Percentiles rank a stretch among this genome's conserved stretches.
Evolutionary conservation across 2,329 filamentous ascomycete genomes (phyloP).

Genomic region (Cladosporium colombiae): DNA sequence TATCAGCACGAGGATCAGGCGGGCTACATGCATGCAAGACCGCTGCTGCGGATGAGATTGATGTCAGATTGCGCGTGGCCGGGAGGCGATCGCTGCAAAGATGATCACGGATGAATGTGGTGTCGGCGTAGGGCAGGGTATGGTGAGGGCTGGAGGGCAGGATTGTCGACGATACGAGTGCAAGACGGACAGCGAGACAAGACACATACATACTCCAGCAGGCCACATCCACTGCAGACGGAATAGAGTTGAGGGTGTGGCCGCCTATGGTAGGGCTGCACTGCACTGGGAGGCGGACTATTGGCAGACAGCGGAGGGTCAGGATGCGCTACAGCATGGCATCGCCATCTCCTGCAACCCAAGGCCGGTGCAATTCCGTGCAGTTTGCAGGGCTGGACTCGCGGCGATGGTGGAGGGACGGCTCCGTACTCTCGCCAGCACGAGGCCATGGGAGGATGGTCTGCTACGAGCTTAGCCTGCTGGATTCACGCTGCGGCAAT

Average conservation of each 20-base stretch:
- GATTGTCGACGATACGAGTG: background rate
- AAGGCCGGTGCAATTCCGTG: constrained; percentile 10
- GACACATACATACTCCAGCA: background rate
- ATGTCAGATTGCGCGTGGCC: constrained; percentile 19
- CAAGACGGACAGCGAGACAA: background rate
- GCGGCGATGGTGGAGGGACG: background rate
- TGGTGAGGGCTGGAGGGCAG: background rate
- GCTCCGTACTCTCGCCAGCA: background rate
- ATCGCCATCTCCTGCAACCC: constrained; percentile 5
- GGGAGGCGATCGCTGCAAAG: constrained; percentile 17
- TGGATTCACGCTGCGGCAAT: constrained; percentile 1
- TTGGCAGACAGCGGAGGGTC: constrained; percentile 16
- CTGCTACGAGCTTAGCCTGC: background rate
- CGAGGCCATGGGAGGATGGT: background rate
- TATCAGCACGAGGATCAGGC: constrained; percentile 12
- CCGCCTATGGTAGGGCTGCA: constrained; percentile 16
- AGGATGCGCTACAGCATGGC: constrained; percentile 19
- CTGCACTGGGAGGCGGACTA: constrained; percentile 11
- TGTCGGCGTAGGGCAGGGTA: background rate
- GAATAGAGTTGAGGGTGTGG: constrained; percentile 16
- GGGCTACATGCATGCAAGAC: constrained; percentile 19
- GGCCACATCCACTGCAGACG: constrained; percentile 3
- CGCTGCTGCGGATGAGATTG: constrained; percentile 19
- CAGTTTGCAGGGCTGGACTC: constrained; percentile 10
- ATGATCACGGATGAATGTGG: background rate